Evolutionary conservation across 2,329 filamentous ascomycete species (phyloP), one percentile per base, ranked within the genome.

Genomic region (Trichophyton mentagrophytes): DNA sequence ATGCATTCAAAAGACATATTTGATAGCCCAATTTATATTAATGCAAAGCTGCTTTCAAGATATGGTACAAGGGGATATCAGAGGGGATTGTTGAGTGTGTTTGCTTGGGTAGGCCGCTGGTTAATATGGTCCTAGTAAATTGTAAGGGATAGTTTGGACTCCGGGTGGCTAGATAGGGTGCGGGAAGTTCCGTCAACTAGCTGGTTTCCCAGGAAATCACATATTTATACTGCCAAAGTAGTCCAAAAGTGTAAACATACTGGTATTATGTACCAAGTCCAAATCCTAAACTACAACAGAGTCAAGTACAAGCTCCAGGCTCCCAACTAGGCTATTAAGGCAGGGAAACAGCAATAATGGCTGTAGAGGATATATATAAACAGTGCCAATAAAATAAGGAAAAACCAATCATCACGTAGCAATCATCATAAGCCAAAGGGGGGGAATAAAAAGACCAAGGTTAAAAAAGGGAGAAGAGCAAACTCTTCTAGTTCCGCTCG

Each of bases 401-500:
- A 53, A 36, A 55, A 51, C 22, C 3, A 51, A 51, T 51, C 46
- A 25, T 55, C 51, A 55, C 51, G 15, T 55, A 51, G 25, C 20
- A 51, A 51, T 55, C 51, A 36, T 36, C 17, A 53, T 33, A 30
- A 51, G 38, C 51, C 25, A 55, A 36, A 36, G 9, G 8, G 5
- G 22, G 22, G 22, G 3, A 22, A 22, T 2, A 22, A 55, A 8
- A 17, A 36, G 3, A 11, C 5, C 27, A 36, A 55, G n/a, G 15
- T 2, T 2, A 17, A 55, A 2, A 55, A 15, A 7, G 27, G 20
- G 2, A 36, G 9, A 20, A 11, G 17, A 17, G 17, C 6, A 20
- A 11, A 36, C 6, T 6, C 6, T 17, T 5, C 64, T 58, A 69
- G 53, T 72, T 72, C 40, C 65, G 68, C 62, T 71, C 67, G 49